Percentiles rank a stretch among this genome's conserved stretches.
Evolutionary conservation across 441 rosid genomes (phyloP).

Genomic region (Erysimum pusillum): DNA sequence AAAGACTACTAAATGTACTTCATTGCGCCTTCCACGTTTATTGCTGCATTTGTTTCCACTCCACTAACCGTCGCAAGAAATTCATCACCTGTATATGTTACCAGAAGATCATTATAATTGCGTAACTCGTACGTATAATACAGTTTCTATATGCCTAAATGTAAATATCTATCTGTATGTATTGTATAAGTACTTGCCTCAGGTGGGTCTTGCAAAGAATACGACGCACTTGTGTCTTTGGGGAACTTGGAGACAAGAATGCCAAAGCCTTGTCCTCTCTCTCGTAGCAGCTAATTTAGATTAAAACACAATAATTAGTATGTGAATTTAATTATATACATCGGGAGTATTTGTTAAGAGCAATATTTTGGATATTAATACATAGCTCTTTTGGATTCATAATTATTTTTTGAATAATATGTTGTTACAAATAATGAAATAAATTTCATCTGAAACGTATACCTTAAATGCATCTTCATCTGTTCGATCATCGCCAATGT

Average conservation of each 20-base stretch:
- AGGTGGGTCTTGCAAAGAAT: conserved; percentile 78
- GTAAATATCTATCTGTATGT: background rate
- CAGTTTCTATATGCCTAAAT: background rate
- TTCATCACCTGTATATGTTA: conserved; percentile 51
- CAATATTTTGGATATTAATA: background rate
- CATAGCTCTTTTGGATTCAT: background rate
- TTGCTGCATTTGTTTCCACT: conserved; percentile 62
- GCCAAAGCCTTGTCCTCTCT: conserved; percentile 90
- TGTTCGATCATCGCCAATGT: conserved; percentile 83
- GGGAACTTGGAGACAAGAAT: conserved; percentile 83
- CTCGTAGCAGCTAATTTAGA: conserved; percentile 60
- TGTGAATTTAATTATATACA: background rate
- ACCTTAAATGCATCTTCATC: conserved; percentile 98
- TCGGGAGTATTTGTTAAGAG: background rate
- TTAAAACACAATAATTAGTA: conserved; percentile 22
- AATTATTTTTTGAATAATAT: background rate
- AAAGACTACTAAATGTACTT: conserved; percentile 4
- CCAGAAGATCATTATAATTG: conserved; percentile 24
- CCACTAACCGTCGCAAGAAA: conserved; percentile 73
- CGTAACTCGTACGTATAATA: background rate
- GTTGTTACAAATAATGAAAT: background rate
- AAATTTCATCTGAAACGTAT: conserved; percentile 40
- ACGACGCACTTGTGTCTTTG: conserved; percentile 78
- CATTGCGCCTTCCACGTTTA: conserved; percentile 28
- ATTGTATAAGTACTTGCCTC: conserved; percentile 55